Percentiles rank a stretch among this genome's conserved stretches.
phyloP scores from a whole-genome alignment of 176 grass and related monocot genomes.

The Ensete glaucum region DNA sequence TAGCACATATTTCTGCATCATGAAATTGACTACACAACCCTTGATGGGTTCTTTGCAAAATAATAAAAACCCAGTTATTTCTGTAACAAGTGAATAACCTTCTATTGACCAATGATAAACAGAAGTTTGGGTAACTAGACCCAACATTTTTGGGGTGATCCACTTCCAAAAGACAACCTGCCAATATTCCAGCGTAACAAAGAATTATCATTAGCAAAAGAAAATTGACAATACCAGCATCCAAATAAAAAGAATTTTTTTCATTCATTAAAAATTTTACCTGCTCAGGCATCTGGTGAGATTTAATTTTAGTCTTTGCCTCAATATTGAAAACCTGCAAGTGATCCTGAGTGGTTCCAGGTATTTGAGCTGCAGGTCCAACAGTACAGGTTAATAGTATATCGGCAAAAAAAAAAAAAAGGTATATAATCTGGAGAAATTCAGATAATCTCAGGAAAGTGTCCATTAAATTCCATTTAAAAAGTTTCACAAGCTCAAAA shows the following conservation, averaged over 20 bases:
- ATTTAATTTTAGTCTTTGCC: constrained; percentile 89
- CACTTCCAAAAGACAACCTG: constrained; percentile 97
- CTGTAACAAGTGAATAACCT: constrained; percentile 26
- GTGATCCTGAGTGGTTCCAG: constrained; percentile 84
- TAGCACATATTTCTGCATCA: not conserved
- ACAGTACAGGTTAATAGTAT: not conserved
- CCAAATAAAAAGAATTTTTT: not conserved
- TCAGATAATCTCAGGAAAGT: too few relatives aligned
- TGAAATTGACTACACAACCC: not conserved
- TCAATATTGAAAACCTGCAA: constrained; percentile 98
- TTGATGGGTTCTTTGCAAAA: not conserved
- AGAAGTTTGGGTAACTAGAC: constrained; percentile 48
- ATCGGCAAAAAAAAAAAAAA: too few relatives aligned
- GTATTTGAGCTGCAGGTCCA: constrained; percentile 71
- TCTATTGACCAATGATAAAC: constrained; percentile 99
- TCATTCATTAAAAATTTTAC: constrained; percentile 14
- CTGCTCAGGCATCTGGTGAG: constrained; percentile 96
- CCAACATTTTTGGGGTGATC: constrained; percentile 70
- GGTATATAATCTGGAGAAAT: too few relatives aligned
- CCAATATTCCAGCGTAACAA: not conserved
- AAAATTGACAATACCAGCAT: not conserved
- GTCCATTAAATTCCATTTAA: too few relatives aligned
- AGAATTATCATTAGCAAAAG: not conserved
- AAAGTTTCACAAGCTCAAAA: too few relatives aligned
- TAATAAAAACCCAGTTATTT: not conserved